These are phyloP conservation scores for Fusarium piperis DNA, from an alignment of 2,329 filamentous ascomycete genomes.

Conservation along the genomic window DNA sequence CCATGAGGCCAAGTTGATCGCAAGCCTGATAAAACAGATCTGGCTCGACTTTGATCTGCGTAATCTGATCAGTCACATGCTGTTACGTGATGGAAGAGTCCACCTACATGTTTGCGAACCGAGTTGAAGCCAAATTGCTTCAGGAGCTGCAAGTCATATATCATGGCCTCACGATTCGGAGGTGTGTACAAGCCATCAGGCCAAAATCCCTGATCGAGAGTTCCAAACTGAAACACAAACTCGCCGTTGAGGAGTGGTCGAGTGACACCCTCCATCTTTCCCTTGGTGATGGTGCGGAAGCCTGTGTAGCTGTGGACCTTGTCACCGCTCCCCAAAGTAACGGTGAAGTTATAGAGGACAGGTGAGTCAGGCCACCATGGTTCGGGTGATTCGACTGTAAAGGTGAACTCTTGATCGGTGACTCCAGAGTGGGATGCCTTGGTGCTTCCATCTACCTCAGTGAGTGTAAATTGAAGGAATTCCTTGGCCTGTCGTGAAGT, in stretches of 20 bases:
- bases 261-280: conserved; percentile 64
- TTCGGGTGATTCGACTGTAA: conserved; percentile 63
- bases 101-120: conserved; percentile 73
- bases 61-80: rapidly evolving
- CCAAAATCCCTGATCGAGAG: conserved; percentile 77
- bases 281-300: conserved; percentile 71
- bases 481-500: background rate
- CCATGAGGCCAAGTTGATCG: conserved; percentile 71
- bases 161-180: conserved; percentile 73
- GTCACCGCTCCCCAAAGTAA: conserved; percentile 60
- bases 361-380: conserved; percentile 74
- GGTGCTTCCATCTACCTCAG: background rate
- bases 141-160: conserved; percentile 70
- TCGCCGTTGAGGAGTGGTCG: conserved; percentile 75
- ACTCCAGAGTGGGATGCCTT: conserved; percentile 26
- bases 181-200: conserved; percentile 74
- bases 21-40: conserved; percentile 75
- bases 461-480: background rate
- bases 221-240: conserved; percentile 74
- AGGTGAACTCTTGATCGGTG: conserved; percentile 62
- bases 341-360: conserved; percentile 70
- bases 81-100: rapidly evolving
- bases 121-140: conserved; percentile 76
- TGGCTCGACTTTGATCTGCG: conserved; percentile 71
- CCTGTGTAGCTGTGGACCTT: conserved; percentile 72